These are phyloP conservation scores for Ploettnerulaceae sp. DNA, from an alignment of 2,329 filamentous ascomycete species.

Conservation along the genomic window DNA sequence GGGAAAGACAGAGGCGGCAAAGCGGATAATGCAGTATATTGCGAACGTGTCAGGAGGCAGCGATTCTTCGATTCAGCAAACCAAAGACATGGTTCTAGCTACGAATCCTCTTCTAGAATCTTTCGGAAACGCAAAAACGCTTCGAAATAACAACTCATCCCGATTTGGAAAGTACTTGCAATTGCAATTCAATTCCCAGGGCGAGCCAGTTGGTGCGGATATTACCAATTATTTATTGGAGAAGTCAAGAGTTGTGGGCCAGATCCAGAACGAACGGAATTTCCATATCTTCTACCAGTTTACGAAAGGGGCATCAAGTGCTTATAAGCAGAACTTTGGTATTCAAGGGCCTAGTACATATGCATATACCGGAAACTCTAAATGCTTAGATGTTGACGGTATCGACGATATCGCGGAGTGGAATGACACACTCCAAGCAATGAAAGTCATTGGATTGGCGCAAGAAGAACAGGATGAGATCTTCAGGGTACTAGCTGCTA, in stretches of 20 bases:
- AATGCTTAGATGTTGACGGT: conserved; percentile 89
- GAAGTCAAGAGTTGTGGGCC: conserved; percentile 90
- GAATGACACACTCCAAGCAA: conserved; percentile 84
- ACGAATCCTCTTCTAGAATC: conserved; percentile 96
- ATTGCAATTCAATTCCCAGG: conserved; percentile 87
- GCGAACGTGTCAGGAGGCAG: conserved; percentile 87
- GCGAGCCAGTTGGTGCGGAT: conserved; percentile 91
- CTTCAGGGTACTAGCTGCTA: conserved; percentile 87
- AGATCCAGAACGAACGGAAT: conserved; percentile 92
- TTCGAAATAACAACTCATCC: conserved; percentile 98
- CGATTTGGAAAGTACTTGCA: conserved; percentile 98
- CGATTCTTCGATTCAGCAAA: conserved; percentile 74
- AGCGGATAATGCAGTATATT: conserved; percentile 99
- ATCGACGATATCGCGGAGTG: conserved; percentile 91
- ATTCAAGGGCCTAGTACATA: conserved; percentile 91
- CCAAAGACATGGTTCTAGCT: conserved; percentile 98
- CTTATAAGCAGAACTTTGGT: conserved; percentile 83
- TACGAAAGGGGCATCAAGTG: conserved; percentile 84
- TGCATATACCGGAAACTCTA: conserved; percentile 86
- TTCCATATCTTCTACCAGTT: conserved; percentile 99
- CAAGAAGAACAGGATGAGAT: conserved; percentile 92
- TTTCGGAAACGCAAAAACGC: conserved; percentile 96
- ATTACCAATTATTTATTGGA: conserved; percentile 98
- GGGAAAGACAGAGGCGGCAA: conserved; percentile 96
- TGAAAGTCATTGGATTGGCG: conserved; percentile 86